Base-by-base conservation (phyloP, 2,329 filamentous ascomycete genomes). In the Colletotrichum somersetense region DNA sequence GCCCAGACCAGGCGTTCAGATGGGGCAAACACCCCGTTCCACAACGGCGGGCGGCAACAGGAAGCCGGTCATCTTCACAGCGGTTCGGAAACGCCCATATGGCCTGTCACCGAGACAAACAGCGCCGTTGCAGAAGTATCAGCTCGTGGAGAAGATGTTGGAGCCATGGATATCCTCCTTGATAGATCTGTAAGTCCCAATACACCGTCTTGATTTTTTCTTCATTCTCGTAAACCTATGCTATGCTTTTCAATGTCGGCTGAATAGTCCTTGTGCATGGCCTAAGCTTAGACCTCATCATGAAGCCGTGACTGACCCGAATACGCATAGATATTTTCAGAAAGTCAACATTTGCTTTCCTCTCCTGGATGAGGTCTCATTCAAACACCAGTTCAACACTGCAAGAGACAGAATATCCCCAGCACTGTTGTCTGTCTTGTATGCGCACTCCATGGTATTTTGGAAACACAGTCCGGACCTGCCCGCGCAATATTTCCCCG, bases 291-390 rank as follows among this genome's bases (percentile, higher is more conserved):
- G 1, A 44, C 1, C 5, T 38, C 14, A 16, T 16, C n/a, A 11
- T 23, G 48, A 42, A 35, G 10, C 11, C 3, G 26, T 33, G 12
- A 33, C 16, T 16, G 65, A 1, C 44, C 61, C 38, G 74, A 16
- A 58, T 12, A 65, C 12, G 1, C 30, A 14, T 33, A 88, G 87
- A 53, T 90, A 89, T 75, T 86, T 90, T 68, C 80, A 84, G 42
- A 84, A 87, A 64, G 85, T 88, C 50, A 89, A 91, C 76, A 81
- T 82, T n/a, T 89, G 88, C 23, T 88, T 91, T 70, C 90, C 89
- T 0, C 81, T 91, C 2, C 82, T 91, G 5, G 88, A 91, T 67
- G 87, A 89, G 55, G 79, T 83, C 3, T 83, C 85, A 0, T 89
- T 91, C 71, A 83, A 85, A 67, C 81, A 83, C 18, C 85, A 86